Base-by-base conservation (phyloP, 1,284 basidiomycete species). In the Cutaneotrichosporon curvatum region DNA sequence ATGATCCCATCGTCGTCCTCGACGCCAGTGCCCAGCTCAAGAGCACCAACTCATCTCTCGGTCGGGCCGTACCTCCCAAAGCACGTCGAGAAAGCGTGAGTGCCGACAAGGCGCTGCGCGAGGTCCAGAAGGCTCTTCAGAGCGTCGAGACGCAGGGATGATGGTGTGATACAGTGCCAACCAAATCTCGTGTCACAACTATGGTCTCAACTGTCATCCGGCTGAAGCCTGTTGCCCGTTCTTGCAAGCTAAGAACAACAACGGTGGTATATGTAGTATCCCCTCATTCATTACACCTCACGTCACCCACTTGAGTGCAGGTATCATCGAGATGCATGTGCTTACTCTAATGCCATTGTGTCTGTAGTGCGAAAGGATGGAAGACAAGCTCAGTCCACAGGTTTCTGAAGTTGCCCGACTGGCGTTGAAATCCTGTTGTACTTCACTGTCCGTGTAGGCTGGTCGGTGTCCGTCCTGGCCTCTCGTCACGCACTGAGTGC, bases 101-200 rank as follows among this genome's bases (percentile, higher is more conserved):
- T 38, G 82, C 81, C 50, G 72, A 73, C 15, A 81, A 81, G 58
- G 79, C 79, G 2, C 76, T 86, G 71, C 78, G 78, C 52, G 82
- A 84, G 57, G 79, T 87, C 33, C 81, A 85, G 72, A 80, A 82
- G 73, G 83, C 83, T 22, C 81, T 89, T 79, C 81, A 61, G 36
- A 58, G 60, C 34, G 64, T 67, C 10, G 59, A 61, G 36, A 49
- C 58, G 14, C 50, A 59, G 41, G 56, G 56, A 3, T 58, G 47
- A 28, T 35, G 6, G 8, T 16, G 22, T 11, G 28, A 6, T 18
- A 28, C 15, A 28, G 8, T 28, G 25, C 7, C 8, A 28, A 28
- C 25, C 25, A 7, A 41, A 15, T 21, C n/a, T 33, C 31, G 15
- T 38, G 7, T 40, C 16, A 10, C 39, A 14, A 18, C 25, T 16